Evolutionary conservation across 1,139 yeast species (phyloP), one percentile per base, ranked within the genome.

Genomic region (Saccharomycopsis crataegensis): DNA sequence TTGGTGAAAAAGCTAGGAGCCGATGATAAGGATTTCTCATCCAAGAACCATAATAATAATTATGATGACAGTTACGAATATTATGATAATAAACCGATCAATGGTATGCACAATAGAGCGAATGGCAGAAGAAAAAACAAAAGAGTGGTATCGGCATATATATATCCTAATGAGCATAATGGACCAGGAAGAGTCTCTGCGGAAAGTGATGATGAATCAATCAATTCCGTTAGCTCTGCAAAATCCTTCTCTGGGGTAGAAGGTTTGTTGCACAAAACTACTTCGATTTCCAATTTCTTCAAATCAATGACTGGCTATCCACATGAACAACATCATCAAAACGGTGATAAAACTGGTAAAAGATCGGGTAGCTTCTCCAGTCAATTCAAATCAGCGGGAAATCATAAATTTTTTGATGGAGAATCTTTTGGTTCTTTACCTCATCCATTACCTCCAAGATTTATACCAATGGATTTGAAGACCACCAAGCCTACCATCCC

Each of bases 401-500:
- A 48, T 43, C 42, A 36, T 37, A 42, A 43, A 12, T 28, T 46
- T 14, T 40, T 48, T 46, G 56, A 37, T n/a, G 34, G 32, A 8
- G 49, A 53, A 8, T 32, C 44, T 6, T 47, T 37, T 42, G 57
- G 50, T 8, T 38, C 50, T 6, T 32, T 43, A 16, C 57, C 59
- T n/a, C 59, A 54, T 41, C 57, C 59, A 12, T 45, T 54, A 22
- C 57, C 59, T 6, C 54, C 59, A n/a, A 70, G 85, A 48, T 83
- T 74, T 60, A 69, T 63, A 32, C 59, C 59, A 34, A 56, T 61
- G 33, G 62, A 58, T 42, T 57, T 59, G 1, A 59, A 59, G 14
- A 65, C 65, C 9, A 61, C 71, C 2, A 65, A 67, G 43, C 78
- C 83, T 1, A 69, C 68, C n/a, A 63, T 84, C 8, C 91, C 96